Percentiles rank a stretch among this genome's conserved stretches.
These are phyloP conservation scores for Pseudocercospora fijiensis DNA, from an alignment of 2,329 filamentous ascomycete genomes.

Conservation along the genomic window DNA sequence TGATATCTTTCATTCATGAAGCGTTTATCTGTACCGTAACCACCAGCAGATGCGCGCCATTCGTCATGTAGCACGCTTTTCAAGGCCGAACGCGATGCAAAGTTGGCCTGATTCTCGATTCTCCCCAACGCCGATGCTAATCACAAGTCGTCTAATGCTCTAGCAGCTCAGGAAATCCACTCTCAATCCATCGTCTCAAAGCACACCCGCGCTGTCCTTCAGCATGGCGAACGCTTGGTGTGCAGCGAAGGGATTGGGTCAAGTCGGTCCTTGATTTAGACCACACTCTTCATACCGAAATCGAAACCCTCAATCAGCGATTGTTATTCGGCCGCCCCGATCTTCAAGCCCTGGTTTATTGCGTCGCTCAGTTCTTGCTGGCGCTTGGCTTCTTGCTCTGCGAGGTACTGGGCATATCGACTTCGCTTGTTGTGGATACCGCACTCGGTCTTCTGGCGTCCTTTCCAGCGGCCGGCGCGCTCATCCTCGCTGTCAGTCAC, in stretches of 20 bases:
- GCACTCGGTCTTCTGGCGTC: slow-evolving; percentile 92
- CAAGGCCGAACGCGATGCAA: background rate
- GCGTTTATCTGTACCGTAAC: slow-evolving; percentile 1
- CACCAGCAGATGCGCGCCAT: slow-evolving; percentile 5
- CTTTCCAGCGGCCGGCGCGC: slow-evolving; percentile 95
- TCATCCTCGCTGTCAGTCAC: slow-evolving; percentile 92
- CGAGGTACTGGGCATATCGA: slow-evolving; percentile 82
- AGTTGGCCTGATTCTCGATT: background rate
- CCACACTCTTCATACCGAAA: slow-evolving; percentile 2
- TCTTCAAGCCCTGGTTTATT: slow-evolving; percentile 37
- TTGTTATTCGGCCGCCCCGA: slow-evolving; percentile 32
- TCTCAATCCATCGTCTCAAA: slow-evolving; percentile 18
- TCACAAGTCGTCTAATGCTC: slow-evolving; percentile 4
- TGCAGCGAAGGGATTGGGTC: slow-evolving; percentile 6
- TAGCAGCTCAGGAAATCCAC: slow-evolving; percentile 2
- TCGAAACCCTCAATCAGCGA: slow-evolving; percentile 4
- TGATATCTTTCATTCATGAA: background rate
- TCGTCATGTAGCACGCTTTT: slow-evolving; percentile 9
- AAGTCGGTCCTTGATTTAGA: slow-evolving; percentile 8
- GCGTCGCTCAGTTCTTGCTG: slow-evolving; percentile 52
- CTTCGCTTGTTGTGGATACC: slow-evolving; percentile 98
- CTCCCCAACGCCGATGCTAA: slow-evolving; percentile 17
- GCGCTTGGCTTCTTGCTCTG: slow-evolving; percentile 69
- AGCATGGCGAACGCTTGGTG: slow-evolving; percentile 3
- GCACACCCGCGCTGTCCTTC: slow-evolving; percentile 19